Percentiles rank a stretch among this genome's conserved stretches.
These are phyloP conservation scores for Pyronema domesticum DNA, from an alignment of 495 filamentous ascomycete species.

Conservation along the genomic window DNA sequence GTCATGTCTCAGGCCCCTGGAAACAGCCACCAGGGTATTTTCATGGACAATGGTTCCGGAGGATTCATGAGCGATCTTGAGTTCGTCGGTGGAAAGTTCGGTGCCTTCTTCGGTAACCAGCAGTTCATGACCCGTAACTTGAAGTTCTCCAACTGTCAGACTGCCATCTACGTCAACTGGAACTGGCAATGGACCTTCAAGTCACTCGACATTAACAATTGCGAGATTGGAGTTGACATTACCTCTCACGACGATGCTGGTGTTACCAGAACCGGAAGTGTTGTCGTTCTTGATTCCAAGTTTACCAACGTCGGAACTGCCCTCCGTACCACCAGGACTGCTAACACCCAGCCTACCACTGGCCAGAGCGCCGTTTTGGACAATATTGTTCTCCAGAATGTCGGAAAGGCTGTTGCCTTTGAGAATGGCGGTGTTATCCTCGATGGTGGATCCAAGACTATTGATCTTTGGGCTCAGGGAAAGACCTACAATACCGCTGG, in stretches of 20 bases:
- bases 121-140: constrained; percentile 90
- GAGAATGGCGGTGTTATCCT: constrained; percentile 48
- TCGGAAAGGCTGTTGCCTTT: constrained; percentile 34
- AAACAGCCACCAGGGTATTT: constrained; percentile 76
- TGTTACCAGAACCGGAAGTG: constrained; percentile 57
- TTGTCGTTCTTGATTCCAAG: constrained; percentile 62
- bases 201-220: constrained; percentile 63
- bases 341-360: constrained; percentile 29
- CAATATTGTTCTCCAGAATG: constrained; percentile 57
- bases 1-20: constrained; percentile 63
- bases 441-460: constrained; percentile 44
- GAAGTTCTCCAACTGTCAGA: constrained; percentile 74
- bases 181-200: constrained; percentile 87
- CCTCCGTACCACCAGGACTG: constrained; percentile 37
- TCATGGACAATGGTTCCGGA: constrained; percentile 91
- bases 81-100: constrained; percentile 74
- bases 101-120: constrained; percentile 79
- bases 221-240: constrained; percentile 67
- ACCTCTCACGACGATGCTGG: constrained; percentile 36
- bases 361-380: constrained; percentile 69
- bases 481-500: constrained; percentile 40
- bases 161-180: constrained; percentile 69
- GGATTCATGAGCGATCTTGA: constrained; percentile 75
- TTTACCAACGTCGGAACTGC: constrained; percentile 57
- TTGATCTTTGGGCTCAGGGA: constrained; percentile 60